These are phyloP conservation scores for Bocquillonia castaneifolia DNA, from an alignment of 441 rosid genomes.

Conservation along the genomic window DNA sequence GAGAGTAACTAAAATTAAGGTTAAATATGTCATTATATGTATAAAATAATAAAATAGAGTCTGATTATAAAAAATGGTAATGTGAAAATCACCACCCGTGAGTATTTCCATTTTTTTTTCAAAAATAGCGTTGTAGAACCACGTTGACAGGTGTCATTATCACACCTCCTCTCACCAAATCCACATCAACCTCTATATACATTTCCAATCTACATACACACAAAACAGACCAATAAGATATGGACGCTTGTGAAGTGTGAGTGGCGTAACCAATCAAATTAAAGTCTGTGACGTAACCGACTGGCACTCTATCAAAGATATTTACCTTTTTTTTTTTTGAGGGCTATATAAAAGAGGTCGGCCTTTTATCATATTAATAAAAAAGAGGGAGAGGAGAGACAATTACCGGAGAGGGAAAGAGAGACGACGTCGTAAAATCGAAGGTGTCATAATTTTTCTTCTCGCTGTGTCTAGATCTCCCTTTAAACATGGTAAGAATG, in stretches of 20 bases:
- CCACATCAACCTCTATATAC: background rate
- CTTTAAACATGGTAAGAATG: too few species aligned
- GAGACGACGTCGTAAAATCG: constrained; percentile 11
- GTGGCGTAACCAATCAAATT: constrained; percentile 23
- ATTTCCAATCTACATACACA: background rate
- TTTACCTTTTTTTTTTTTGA: background rate
- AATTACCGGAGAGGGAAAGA: background rate
- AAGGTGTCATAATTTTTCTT: too few species aligned
- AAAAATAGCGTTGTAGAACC: too few species aligned
- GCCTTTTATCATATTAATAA: background rate
- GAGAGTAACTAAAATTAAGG: too few species aligned
- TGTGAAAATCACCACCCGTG: too few species aligned
- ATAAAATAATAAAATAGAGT: too few species aligned
- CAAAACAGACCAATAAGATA: background rate
- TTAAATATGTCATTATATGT: too few species aligned
- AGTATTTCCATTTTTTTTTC: too few species aligned
- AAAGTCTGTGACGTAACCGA: constrained; percentile 27
- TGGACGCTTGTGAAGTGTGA: constrained; percentile 4
- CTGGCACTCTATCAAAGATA: constrained; percentile 3
- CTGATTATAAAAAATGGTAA: too few species aligned
- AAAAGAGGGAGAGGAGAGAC: background rate
- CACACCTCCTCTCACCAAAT: background rate
- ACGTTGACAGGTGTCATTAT: constrained; percentile 1
- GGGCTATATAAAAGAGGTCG: background rate
- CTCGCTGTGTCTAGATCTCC: too few species aligned